phyloP scores from a whole-genome alignment of 495 filamentous ascomycete species.

The Penicillium fimorum region DNA sequence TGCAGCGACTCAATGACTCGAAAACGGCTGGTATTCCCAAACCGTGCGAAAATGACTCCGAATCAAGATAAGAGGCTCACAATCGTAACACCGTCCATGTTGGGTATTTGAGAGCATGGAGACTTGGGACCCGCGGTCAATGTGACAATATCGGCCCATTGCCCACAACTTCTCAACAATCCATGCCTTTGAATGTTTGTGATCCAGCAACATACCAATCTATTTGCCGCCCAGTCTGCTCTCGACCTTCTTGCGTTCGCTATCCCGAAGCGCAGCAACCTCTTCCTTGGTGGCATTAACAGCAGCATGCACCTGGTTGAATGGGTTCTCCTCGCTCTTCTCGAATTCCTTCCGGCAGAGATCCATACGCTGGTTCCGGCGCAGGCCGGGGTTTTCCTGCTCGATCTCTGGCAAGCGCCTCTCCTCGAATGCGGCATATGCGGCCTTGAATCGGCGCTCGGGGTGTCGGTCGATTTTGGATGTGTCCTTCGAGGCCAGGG shows the following conservation, averaged over 20 bases:
- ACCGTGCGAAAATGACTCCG: neutral
- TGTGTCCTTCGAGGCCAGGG: constrained; percentile 53
- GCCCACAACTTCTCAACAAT: neutral
- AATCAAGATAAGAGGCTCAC: neutral
- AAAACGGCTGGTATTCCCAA: neutral
- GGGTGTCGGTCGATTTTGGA: constrained; percentile 82
- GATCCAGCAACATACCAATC: constrained; percentile 2
- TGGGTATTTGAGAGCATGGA: constrained; percentile 2
- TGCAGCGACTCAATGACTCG: neutral
- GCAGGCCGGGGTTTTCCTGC: constrained; percentile 71
- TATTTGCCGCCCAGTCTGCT: constrained; percentile 52
- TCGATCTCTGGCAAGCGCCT: constrained; percentile 82
- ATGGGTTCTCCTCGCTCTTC: constrained; percentile 88
- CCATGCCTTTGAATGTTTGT: neutral
- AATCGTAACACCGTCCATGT: neutral
- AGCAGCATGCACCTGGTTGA: constrained; percentile 72
- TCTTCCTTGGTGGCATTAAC: constrained; percentile 82
- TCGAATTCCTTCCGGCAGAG: constrained; percentile 84
- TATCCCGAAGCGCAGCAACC: constrained; percentile 59
- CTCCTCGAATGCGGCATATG: constrained; percentile 83
- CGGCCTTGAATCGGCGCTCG: constrained; percentile 80
- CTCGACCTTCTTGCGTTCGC: constrained; percentile 76
- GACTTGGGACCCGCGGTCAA: neutral
- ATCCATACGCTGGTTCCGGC: constrained; percentile 77
- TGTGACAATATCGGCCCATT: neutral